Base-by-base conservation (phyloP, 805 yeast genomes). In the Candida glaebosa region DNA sequence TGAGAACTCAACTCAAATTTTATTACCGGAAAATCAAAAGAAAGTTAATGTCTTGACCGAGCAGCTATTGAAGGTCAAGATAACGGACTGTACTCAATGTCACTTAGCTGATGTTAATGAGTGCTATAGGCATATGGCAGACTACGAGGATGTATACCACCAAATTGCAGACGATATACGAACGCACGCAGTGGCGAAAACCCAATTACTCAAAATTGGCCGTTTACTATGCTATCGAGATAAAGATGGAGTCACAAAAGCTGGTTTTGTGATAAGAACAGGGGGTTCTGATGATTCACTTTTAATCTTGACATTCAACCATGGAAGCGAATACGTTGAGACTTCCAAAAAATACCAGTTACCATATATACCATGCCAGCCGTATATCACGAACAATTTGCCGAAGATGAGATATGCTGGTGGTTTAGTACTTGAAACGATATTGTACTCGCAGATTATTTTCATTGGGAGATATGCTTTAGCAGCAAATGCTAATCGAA, bases 1-100 rank as follows among this genome's bases (percentile, higher is more conserved):
- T 63, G 99, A 93, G 58, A 90, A 93, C 55, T 73, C 90, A 0
- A 75, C 90, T 1, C 97, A 91, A 57, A 78, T 88, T 0, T 64
- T 90, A 50, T 65, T 88, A 39, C 97, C 97, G 0, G 95, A 89
- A 48, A 93, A 87, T 55, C 84, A 89, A 59, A 73, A 76, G 54
- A 74, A 76, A 46, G 79, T 88, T 19, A 70, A 78, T 37, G 65
- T 66, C 32, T 66, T 82, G 30, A 75, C 78, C 35, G 69, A 64
- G 5, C 64, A 78, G 33, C 58, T 87, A 30, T 52, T 59, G 5
- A 51, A 52, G 2, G 42, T 75, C 22, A 61, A 65, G 32, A 45
- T 71, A 4, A 54, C 56, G 18, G 62, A 61, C 10, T 63, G 75
- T 31, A 69, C 67, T 4, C 59, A 58, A 2, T 61, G 67, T 34